These are phyloP conservation scores for Penicillium brevicompactum DNA, from an alignment of 2,329 filamentous ascomycete species.

Conservation along the genomic window DNA sequence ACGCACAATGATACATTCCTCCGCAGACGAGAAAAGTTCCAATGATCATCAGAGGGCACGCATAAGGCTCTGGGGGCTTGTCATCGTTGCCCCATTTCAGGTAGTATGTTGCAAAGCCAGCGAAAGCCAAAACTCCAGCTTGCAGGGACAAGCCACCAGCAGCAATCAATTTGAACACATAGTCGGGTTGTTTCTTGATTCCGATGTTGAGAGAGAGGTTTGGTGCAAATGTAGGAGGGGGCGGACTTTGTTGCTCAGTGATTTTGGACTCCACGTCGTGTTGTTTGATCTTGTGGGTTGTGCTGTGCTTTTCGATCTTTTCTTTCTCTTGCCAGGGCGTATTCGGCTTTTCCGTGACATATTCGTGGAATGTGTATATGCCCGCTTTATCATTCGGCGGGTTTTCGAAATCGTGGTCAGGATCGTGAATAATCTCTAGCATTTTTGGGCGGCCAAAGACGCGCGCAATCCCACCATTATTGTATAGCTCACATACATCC, in stretches of 20 bases:
- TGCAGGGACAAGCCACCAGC: neutral
- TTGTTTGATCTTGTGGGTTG: no score
- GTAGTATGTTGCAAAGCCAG: neutral
- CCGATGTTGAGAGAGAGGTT: constrained; percentile 1
- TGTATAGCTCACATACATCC: constrained; percentile 44
- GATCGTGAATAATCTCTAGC: constrained; percentile 29
- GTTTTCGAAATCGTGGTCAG: neutral
- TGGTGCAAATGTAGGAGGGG: neutral
- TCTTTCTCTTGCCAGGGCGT: neutral
- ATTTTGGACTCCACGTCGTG: neutral
- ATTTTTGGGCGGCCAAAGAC: constrained; percentile 18
- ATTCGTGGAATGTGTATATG: constrained; percentile 7
- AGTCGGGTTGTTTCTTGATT: neutral
- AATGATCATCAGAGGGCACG: constrained; percentile 11
- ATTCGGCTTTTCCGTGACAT: neutral
- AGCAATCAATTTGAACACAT: neutral
- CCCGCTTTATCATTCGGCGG: neutral
- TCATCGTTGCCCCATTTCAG: neutral
- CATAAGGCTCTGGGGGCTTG: neutral
- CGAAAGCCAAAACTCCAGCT: neutral
- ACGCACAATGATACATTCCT: constrained; percentile 15
- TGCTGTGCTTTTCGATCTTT: neutral
- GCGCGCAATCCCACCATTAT: constrained; percentile 29
- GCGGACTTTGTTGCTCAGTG: neutral
- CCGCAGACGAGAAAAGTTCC: constrained; percentile 18